Evolutionary conservation across 768 basidiomycete genomes (phyloP).

Genomic region (Hirschioporus abietinus): DNA sequence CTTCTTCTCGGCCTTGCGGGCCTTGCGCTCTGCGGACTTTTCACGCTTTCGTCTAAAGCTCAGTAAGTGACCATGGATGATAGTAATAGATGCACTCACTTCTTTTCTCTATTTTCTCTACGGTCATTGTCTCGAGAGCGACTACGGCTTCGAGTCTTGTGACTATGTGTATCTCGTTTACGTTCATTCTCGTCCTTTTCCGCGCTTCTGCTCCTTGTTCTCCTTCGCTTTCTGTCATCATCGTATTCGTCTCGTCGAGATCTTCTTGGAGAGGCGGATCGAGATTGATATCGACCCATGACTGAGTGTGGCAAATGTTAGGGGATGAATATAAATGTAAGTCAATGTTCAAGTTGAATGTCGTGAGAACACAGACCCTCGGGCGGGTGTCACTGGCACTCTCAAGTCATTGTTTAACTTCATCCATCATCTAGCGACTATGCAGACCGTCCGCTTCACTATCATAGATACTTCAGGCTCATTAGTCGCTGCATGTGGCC

Average conservation of each 20-base stretch:
- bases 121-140: constrained; percentile 28
- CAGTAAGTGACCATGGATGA: constrained; percentile 5
- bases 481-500: neutral
- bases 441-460: neutral
- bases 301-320: constrained; percentile 4
- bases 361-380: too few relatives aligned
- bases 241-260: constrained; percentile 15
- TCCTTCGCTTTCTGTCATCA: constrained; percentile 20
- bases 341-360: too few relatives aligned
- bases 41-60: constrained; percentile 68
- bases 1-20: constrained; percentile 85
- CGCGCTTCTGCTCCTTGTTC: constrained; percentile 27
- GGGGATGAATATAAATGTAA: too few relatives aligned
- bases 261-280: constrained; percentile 34
- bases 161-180: constrained; percentile 18
- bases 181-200: constrained; percentile 42
- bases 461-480: neutral
- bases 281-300: constrained; percentile 44
- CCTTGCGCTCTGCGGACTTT: constrained; percentile 80
- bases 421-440: neutral
- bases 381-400: too few relatives aligned
- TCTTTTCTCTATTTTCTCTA: constrained; percentile 43
- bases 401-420: neutral
- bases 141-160: constrained; percentile 26
- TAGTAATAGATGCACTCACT: constrained; percentile 30